These are phyloP conservation scores for Allium cepa DNA, from an alignment of 106 monocot species.

Conservation along the genomic window DNA sequence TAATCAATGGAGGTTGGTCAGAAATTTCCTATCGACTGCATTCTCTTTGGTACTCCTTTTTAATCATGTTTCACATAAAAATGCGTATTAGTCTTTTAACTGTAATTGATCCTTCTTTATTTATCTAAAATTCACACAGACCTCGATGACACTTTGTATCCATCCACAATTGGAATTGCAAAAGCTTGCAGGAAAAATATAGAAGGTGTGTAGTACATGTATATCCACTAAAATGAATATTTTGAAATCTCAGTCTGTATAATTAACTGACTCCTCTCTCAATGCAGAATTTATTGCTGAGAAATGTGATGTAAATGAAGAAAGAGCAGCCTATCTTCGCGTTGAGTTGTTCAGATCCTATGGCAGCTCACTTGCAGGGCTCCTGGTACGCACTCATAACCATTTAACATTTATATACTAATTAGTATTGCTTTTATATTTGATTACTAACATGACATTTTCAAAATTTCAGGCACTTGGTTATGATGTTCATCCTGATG, in stretches of 20 bases:
- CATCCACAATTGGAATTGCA: slow-evolving; percentile 42
- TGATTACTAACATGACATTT: background rate
- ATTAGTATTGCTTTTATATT: background rate
- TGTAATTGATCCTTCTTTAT: background rate
- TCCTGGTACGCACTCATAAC: slow-evolving; percentile 30
- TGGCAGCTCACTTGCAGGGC: slow-evolving; percentile 74
- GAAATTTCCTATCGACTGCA: slow-evolving; percentile 57
- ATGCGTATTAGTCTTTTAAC: background rate
- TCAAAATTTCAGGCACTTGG: slow-evolving; percentile 47
- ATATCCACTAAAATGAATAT: background rate
- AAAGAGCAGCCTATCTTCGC: slow-evolving; percentile 46
- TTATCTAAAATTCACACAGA: slow-evolving; percentile 28
- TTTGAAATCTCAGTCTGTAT: background rate
- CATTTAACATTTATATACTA: background rate
- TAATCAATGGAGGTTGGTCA: slow-evolving; percentile 8
- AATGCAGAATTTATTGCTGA: slow-evolving; percentile 40
- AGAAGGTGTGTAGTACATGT: slow-evolving; percentile 31
- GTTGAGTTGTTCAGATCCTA: slow-evolving; percentile 63
- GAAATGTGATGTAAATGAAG: slow-evolving; percentile 35
- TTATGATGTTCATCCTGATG: slow-evolving; percentile 75
- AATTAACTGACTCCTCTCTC: background rate
- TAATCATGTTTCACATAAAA: background rate
- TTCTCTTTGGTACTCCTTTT: slow-evolving; percentile 54
- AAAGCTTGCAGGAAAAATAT: slow-evolving; percentile 57
- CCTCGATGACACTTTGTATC: slow-evolving; percentile 86